These are phyloP conservation scores for Linum trigynum DNA, from an alignment of 345 rosid species.

Conservation along the genomic window DNA sequence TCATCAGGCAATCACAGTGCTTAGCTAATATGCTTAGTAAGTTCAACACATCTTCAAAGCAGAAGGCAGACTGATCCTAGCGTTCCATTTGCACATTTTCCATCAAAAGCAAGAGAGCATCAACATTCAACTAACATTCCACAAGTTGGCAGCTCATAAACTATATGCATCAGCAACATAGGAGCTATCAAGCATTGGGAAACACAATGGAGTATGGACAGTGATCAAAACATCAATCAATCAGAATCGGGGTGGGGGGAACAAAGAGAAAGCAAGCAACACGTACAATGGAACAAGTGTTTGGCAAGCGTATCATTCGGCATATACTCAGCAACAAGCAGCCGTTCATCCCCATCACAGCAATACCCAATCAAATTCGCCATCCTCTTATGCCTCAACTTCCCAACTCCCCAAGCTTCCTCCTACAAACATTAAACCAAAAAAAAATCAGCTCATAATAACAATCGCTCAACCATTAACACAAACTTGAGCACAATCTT, in stretches of 20 bases:
- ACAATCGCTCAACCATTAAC: neutral
- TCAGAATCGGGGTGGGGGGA: neutral
- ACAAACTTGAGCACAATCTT: neutral
- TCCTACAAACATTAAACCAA: conserved; percentile 34
- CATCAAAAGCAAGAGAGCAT: no score
- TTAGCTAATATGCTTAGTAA: neutral
- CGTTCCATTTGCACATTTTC: no score
- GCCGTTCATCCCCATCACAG: conserved; percentile 92
- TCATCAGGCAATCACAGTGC: neutral
- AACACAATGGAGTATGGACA: no score
- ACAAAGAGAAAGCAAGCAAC: neutral
- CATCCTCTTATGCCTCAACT: conserved; percentile 64
- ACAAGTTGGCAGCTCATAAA: no score
- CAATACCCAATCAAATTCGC: conserved; percentile 97
- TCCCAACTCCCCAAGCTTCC: conserved; percentile 90
- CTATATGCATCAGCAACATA: no score
- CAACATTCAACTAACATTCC: neutral
- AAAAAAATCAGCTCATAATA: neutral
- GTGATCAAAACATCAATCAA: neutral
- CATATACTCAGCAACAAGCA: conserved; percentile 97
- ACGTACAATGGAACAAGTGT: conserved; percentile 88
- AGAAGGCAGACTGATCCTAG: no score
- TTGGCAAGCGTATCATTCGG: conserved; percentile 94
- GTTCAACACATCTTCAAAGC: neutral
- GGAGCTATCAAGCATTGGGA: no score